Conservation (phyloP, 1,139 yeast genomes). For the Yamadazyma triangularis region DNA sequence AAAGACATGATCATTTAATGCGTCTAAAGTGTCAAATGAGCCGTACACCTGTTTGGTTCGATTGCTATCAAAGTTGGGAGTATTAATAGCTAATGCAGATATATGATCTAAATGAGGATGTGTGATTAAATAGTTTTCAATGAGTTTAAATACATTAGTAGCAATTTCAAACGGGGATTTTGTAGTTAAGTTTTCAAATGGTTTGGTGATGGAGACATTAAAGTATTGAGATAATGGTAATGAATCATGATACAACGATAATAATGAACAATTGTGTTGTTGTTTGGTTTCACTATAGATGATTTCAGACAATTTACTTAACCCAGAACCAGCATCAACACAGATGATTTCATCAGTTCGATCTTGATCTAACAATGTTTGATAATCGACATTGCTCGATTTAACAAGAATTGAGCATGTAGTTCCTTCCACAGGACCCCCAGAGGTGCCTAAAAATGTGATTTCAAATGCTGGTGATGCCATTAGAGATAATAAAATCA, state of each 20-base stretch:
- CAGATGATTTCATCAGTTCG: slow-evolving; percentile 43
- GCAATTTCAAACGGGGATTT: slow-evolving; percentile 18
- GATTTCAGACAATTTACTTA: slow-evolving; percentile 52
- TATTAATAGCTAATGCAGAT: slow-evolving; percentile 62
- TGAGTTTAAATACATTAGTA: slow-evolving; percentile 27
- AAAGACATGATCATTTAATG: slow-evolving; percentile 55
- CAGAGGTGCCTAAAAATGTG: slow-evolving; percentile 68
- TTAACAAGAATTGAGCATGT: slow-evolving; percentile 67
- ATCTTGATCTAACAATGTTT: slow-evolving; percentile 23
- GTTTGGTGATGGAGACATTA: slow-evolving; percentile 18
- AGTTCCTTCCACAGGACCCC: slow-evolving; percentile 70
- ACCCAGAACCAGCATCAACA: slow-evolving; percentile 79
- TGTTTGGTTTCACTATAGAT: slow-evolving; percentile 25
- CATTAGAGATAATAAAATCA: no score
- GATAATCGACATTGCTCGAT: slow-evolving; percentile 41
- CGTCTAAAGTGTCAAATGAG: slow-evolving; percentile 45
- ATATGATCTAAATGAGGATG: slow-evolving; percentile 88
- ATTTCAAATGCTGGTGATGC: slow-evolving; percentile 30
- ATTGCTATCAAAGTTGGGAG: slow-evolving; percentile 47
- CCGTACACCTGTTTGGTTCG: slow-evolving; percentile 49
- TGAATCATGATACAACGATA: slow-evolving; percentile 25
- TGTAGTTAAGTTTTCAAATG: slow-evolving; percentile 20
- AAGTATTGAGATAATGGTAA: slow-evolving; percentile 15
- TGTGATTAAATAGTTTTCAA: slow-evolving; percentile 54
- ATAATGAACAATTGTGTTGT: slow-evolving; percentile 12